Evolutionary conservation across 1,139 yeast species (phyloP).

Genomic region (Debaryomycetaceae sp.): DNA sequence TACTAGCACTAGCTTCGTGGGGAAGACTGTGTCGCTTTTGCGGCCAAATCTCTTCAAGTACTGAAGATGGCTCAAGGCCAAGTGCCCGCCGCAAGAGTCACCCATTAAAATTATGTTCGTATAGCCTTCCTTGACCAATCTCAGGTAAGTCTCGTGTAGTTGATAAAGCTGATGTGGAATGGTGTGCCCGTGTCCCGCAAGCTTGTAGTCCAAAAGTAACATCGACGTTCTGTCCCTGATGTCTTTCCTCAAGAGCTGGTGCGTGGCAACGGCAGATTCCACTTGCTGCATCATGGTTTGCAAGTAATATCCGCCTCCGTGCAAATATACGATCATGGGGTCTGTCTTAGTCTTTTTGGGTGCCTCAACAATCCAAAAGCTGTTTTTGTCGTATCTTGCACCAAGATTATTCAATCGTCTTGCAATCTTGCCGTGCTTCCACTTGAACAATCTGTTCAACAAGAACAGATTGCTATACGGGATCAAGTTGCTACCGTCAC

Average conservation of each 20-base stretch:
- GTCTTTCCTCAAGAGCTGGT: conserved; percentile 25
- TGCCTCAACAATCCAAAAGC: conserved; percentile 36
- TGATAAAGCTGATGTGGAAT: conserved; percentile 37
- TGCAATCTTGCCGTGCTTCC: background rate
- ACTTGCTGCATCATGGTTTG: conserved; percentile 34
- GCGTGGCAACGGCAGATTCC: conserved; percentile 26
- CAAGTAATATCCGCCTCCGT: conserved; percentile 44
- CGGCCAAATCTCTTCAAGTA: conserved; percentile 14
- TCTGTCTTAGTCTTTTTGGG: conserved; percentile 23
- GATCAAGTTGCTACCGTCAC: background rate
- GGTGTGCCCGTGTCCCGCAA: conserved; percentile 28
- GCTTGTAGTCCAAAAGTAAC: conserved; percentile 36
- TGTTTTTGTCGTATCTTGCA: conserved; percentile 26
- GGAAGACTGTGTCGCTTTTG: conserved; percentile 17
- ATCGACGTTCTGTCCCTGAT: conserved; percentile 26
- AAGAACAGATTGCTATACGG: background rate
- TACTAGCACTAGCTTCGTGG: conserved; percentile 29
- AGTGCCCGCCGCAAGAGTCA: conserved; percentile 44
- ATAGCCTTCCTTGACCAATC: conserved; percentile 25
- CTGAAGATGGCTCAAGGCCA: conserved; percentile 28
- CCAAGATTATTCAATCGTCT: conserved; percentile 29
- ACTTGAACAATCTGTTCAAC: background rate
- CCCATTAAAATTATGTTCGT: conserved; percentile 33
- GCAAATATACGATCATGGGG: conserved; percentile 36
- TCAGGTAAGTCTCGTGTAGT: conserved; percentile 26